Evolutionary conservation across 1,284 basidiomycete genomes (phyloP).

Genomic region (Tilletia caries): DNA sequence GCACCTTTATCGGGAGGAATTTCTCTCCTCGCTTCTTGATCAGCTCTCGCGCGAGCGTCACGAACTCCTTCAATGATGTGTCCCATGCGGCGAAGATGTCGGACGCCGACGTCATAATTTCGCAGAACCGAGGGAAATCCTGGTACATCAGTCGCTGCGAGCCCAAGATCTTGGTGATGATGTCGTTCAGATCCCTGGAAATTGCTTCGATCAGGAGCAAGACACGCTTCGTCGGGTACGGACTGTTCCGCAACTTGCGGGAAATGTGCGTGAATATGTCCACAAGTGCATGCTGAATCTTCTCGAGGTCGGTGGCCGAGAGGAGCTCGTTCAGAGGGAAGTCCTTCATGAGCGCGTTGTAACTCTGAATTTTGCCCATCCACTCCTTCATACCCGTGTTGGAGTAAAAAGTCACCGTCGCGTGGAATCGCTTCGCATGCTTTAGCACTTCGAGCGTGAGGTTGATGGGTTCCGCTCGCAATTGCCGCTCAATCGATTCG

Average conservation of each 20-base stretch:
- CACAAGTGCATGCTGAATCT: slow-evolving; percentile 80
- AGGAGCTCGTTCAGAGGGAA: slow-evolving; percentile 95
- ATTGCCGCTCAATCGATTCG: slow-evolving; percentile 86
- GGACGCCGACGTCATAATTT: slow-evolving; percentile 71
- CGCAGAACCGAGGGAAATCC: slow-evolving; percentile 88
- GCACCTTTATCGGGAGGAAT: slow-evolving; percentile 96
- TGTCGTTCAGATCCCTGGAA: slow-evolving; percentile 93
- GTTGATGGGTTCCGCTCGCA: slow-evolving; percentile 82
- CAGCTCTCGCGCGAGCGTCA: slow-evolving; percentile 91
- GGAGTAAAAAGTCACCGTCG: slow-evolving; percentile 94
- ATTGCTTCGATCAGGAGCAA: slow-evolving; percentile 96
- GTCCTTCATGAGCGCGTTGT: slow-evolving; percentile 98
- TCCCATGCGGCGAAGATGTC: slow-evolving; percentile 93
- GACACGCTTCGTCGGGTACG: slow-evolving; percentile 91
- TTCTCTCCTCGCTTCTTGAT: slow-evolving; percentile 85
- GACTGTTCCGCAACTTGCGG: slow-evolving; percentile 74
- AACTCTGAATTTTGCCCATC: slow-evolving; percentile 55
- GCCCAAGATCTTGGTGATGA: slow-evolving; percentile 82
- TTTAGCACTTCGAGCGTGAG: slow-evolving; percentile 91
- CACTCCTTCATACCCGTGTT: slow-evolving; percentile 85
- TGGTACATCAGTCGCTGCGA: slow-evolving; percentile 87
- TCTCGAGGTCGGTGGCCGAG: slow-evolving; percentile 90
- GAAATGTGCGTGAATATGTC: slow-evolving; percentile 91
- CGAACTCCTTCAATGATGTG: slow-evolving; percentile 95
- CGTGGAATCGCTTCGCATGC: slow-evolving; percentile 93